A percentile compares a stretch with the other conserved stretches of the same genome.
These are phyloP conservation scores for Sungouiozyma ichnusensis DNA, from an alignment of 805 yeast genomes.

Conservation along the genomic window DNA sequence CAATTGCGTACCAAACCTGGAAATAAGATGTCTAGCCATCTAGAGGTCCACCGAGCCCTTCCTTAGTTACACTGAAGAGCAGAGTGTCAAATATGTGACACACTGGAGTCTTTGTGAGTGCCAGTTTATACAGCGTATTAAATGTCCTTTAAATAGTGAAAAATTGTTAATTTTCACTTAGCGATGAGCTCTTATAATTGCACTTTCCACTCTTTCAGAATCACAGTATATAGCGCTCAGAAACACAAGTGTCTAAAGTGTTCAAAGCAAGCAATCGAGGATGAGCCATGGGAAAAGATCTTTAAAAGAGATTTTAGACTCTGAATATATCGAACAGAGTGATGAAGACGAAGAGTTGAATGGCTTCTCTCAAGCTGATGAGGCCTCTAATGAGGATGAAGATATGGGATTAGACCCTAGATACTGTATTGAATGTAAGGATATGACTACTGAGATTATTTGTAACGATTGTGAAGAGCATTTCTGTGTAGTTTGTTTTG, in stretches of 20 bases:
- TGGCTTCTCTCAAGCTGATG: constrained; percentile 3
- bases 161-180: too few species aligned
- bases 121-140: too few species aligned
- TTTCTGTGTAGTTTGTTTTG: constrained; percentile 62
- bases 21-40: too few species aligned
- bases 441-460: constrained; percentile 55
- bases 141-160: too few species aligned
- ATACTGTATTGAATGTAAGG: constrained; percentile 61
- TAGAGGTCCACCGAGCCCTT: too few species aligned
- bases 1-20: too few species aligned
- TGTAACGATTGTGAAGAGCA: constrained; percentile 56
- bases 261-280: not conserved
- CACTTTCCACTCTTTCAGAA: too few species aligned
- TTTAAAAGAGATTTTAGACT: constrained; percentile 31
- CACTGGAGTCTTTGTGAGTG: too few species aligned
- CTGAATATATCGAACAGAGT: constrained; percentile 27
- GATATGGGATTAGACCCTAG: constrained; percentile 27
- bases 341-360: constrained; percentile 15
- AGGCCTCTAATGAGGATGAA: constrained; percentile 18
- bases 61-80: too few species aligned
- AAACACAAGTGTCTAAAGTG: not conserved
- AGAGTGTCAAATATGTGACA: too few species aligned
- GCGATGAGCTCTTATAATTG: too few species aligned
- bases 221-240: not conserved
- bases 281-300: constrained; percentile 23